Conservation (phyloP, 305 asterid genomes). For the Plantago lanceolata region DNA sequence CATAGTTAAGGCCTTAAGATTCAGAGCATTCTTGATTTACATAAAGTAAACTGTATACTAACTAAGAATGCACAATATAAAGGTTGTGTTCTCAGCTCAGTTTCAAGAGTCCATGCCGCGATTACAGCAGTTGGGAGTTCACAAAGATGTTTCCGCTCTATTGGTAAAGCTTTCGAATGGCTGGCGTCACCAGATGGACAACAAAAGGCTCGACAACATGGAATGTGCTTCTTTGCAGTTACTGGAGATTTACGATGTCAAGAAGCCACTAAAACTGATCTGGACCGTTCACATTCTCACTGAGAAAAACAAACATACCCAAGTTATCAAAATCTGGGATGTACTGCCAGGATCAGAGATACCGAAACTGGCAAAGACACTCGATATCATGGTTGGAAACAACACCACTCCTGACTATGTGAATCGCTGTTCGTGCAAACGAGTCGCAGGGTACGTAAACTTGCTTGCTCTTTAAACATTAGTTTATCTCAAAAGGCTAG, state of each 20-base stretch:
- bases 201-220: background rate
- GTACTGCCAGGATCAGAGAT: constrained; percentile 31
- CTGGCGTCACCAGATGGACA: constrained; percentile 33
- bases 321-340: constrained; percentile 43
- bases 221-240: constrained; percentile 22
- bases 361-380: constrained; percentile 20
- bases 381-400: constrained; percentile 27
- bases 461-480: background rate
- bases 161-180: constrained; percentile 47
- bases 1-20: background rate
- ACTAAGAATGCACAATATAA: background rate
- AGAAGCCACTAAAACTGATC: constrained; percentile 29
- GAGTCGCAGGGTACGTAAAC: constrained; percentile 32
- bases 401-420: constrained; percentile 33
- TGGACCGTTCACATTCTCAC: constrained; percentile 44
- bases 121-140: constrained; percentile 18
- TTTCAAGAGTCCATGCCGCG: constrained; percentile 34
- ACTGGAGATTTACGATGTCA: constrained; percentile 38
- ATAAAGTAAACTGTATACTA: background rate
- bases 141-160: constrained; percentile 30
- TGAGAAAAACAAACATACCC: constrained; percentile 29
- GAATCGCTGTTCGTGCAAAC: constrained; percentile 33
- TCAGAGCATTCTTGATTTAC: background rate
- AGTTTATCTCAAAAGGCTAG: background rate
- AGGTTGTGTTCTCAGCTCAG: constrained; percentile 26